These are phyloP conservation scores for Rhynchosporium agropyri DNA, from an alignment of 2,329 filamentous ascomycete species.

Conservation along the genomic window DNA sequence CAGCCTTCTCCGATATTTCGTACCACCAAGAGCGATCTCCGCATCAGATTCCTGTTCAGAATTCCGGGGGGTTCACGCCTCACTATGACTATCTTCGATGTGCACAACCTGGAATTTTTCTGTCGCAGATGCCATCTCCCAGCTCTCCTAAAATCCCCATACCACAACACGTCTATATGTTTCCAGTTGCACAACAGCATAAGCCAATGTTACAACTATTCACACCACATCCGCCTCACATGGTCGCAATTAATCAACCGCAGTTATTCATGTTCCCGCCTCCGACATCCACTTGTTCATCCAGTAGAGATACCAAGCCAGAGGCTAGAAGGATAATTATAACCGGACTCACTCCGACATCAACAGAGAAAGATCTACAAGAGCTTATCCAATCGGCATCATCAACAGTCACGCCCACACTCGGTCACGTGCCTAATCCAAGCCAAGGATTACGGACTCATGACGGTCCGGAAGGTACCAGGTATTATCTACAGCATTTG, in stretches of 20 bases:
- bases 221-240: background rate
- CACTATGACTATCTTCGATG: background rate
- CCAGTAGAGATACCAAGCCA: constrained; percentile 16
- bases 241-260: background rate
- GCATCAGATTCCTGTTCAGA: background rate
- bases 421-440: background rate
- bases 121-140: constrained; percentile 13
- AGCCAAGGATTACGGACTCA: constrained; percentile 9
- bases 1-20: constrained; percentile 1
- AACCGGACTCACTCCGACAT: constrained; percentile 24
- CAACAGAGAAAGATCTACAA: constrained; percentile 17
- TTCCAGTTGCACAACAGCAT: background rate
- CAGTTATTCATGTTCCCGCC: background rate
- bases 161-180: constrained; percentile 10
- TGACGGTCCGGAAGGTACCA: background rate
- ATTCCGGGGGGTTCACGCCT: background rate
- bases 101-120: constrained; percentile 13
- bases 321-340: constrained; percentile 37
- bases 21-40: constrained; percentile 13
- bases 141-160: background rate
- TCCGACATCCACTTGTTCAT: background rate
- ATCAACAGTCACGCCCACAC: background rate
- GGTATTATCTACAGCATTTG: constrained; percentile 18
- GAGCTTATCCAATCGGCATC: constrained; percentile 18
- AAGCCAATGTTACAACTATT: background rate